Base-by-base conservation (phyloP, 495 filamentous ascomycete species). In the Neurospora discreta region DNA sequence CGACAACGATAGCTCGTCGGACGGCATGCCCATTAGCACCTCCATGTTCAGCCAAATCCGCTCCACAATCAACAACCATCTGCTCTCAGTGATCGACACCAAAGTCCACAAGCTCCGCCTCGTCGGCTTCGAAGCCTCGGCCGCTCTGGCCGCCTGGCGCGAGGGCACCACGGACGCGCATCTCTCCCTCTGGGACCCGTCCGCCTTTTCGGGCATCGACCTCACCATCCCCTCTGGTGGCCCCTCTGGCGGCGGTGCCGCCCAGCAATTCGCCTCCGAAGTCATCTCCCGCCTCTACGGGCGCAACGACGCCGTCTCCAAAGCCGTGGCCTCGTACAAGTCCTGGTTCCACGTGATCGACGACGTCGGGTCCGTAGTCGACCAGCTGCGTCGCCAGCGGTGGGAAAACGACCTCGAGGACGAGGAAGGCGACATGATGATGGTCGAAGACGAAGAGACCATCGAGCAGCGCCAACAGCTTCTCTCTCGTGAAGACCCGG, bases 391-490 rank as follows among this genome's bases (percentile, higher is more conserved):
- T 71, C 85, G 87, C 13, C 85, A 87, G 39, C 87, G 87, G 70
- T 97, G 93, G 91, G 89, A 91, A 30, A 91, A 94, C 71, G 87
- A 93, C 16, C 90, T 95, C 39, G 89, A 92, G 43, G 92, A 94
- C 46, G 52, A 60, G 1, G 46, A 30, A 15, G 11, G 5, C 1
- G 23, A 60, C 23, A 30, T 30, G 23, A 65, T 65, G 52, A 33
- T 65, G 52, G 52, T 65, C 13, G 52, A 65, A 33, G 52, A 65
- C 13, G 90, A 94, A 58, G 87, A 90, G 42, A 88, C 90, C 1
- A 85, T 90, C 41, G 89, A 94, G 72, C 85, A 87, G 30, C 82
- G 90, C 42, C 86, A 91, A 39, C 82, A 83, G 4, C 80, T 89
- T 15, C 83, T 97, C 39, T 91, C 88, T 76, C 86, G 88, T 40